Conservation (phyloP, 768 basidiomycete species). For the Suillus discolor region DNA sequence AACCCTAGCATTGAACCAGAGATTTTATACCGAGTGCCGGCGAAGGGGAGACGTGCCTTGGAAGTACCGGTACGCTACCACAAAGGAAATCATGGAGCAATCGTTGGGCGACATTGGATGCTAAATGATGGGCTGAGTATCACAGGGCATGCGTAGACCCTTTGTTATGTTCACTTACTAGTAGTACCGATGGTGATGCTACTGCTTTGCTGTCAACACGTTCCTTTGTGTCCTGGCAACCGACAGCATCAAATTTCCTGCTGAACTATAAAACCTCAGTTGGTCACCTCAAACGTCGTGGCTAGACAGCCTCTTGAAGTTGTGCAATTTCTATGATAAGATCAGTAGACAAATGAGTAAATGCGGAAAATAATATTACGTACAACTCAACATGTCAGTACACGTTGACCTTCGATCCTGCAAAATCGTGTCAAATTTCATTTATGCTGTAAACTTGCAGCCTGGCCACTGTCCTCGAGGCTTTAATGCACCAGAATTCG, state of each 20-base stretch:
- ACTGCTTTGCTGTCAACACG: not conserved
- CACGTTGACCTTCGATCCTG: not conserved
- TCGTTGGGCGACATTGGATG: not conserved
- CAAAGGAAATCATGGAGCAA: slow-evolving; percentile 32
- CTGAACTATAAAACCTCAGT: not conserved
- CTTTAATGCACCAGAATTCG: slow-evolving; percentile 15
- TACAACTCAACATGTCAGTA: not conserved
- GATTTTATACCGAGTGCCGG: slow-evolving; percentile 20
- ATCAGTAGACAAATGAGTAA: not conserved
- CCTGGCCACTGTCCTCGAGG: slow-evolving; percentile 34
- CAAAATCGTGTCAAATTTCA: slow-evolving; percentile 4
- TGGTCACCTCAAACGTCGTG: not conserved
- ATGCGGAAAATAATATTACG: slow-evolving; percentile 4
- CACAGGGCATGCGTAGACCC: not conserved
- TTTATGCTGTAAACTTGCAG: slow-evolving; percentile 3
- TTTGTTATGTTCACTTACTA: not conserved
- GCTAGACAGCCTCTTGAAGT: not conserved
- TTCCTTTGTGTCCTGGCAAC: not conserved
- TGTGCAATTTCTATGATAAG: not conserved
- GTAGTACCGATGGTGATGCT: not conserved
- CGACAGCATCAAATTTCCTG: not conserved
- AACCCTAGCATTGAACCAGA: slow-evolving; percentile 21
- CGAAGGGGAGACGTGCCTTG: slow-evolving; percentile 17
- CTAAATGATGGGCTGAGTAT: not conserved
- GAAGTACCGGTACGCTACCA: slow-evolving; percentile 35